Evolutionary conservation across 208 protist species (phyloP), one percentile per base, ranked within the genome.

Genomic region (Leptomonas seymouri): DNA sequence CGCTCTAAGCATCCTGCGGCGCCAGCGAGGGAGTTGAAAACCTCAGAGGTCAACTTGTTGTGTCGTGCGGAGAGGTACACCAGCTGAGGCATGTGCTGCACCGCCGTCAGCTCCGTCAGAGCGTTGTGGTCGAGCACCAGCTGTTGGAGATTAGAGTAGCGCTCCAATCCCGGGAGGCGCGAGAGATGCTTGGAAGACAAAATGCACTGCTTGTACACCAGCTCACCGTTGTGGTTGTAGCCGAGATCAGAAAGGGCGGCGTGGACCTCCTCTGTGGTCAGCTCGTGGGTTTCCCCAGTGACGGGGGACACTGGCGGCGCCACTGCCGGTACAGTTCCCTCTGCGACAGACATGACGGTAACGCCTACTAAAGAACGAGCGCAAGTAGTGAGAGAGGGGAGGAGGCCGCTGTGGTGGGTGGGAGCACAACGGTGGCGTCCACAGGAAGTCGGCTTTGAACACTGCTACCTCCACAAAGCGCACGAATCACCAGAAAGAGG

Each of bases 91-190:
- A 91, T 71, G 30, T 68, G 55, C 3, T 55, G 64, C 63, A 95
- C 72, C 25, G 87, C 79, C 34, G 78, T 53, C 14, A 95, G 82
- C 42, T 82, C 71, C 6, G 76, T 81, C 36, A 95, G 70, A 3
- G 57, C 54, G 57, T 95, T 95, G 65, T 86, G 44, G 67, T 93
- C 80, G 8, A 95, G 59, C 25, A 67, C 77, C 15, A 96, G 46
- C 20, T 78, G 81, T 64, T 96, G 91, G 12, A 96, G 65, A 64
- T 90, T 81, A n/a, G 44, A 49, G 60, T 85, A 96, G 1, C 45
- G 51, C 34, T 68, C 63, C 9, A 96, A 53, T 16, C 69, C 49
- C 8, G 74, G 56, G 27, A 94, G 77, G 28, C 75, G 67, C 6
- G 42, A 71, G 53, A 96, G 78, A 12, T 42, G 11, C 16, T 60